A percentile compares a stretch with the other conserved stretches of the same genome.
Conservation (phyloP, 202 grass and related monocot genomes). For the Zizania palustris region DNA sequence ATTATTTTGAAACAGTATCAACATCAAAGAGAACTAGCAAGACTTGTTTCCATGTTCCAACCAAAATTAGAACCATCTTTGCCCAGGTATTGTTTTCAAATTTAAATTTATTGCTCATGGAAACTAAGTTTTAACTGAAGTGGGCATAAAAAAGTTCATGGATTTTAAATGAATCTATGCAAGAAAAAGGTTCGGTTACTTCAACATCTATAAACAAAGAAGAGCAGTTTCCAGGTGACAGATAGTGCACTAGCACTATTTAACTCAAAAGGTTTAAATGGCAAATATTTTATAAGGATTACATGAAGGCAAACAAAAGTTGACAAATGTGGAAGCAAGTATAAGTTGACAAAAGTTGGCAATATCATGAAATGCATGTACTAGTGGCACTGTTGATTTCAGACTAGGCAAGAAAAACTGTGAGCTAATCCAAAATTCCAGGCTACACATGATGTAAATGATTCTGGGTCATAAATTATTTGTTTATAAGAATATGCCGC, state of each 20-base stretch:
- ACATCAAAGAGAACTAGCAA: constrained; percentile 23
- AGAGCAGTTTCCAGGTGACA: background rate
- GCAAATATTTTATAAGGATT: constrained; percentile 7
- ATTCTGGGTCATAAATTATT: background rate
- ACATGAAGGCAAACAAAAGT: constrained; percentile 5
- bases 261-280: background rate
- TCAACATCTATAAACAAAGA: background rate
- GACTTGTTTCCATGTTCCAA: constrained; percentile 22
- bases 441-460: background rate
- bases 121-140: constrained; percentile 8
- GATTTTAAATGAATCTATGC: constrained; percentile 2
- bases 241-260: background rate
- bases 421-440: background rate
- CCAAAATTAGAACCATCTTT: constrained; percentile 22
- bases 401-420: background rate
- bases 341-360: background rate
- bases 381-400: constrained; percentile 1
- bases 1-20: background rate
- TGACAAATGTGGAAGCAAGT: constrained; percentile 22
- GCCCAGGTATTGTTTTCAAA: background rate
- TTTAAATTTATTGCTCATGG: constrained; percentile 13
- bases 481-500: background rate
- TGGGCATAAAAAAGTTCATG: background rate
- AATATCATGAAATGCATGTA: background rate
- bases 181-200: background rate